Percentiles rank a stretch among this genome's conserved stretches.
phyloP scores from a whole-genome alignment of 352 stramenopile species.

The Phytophthora tentaculata region DNA sequence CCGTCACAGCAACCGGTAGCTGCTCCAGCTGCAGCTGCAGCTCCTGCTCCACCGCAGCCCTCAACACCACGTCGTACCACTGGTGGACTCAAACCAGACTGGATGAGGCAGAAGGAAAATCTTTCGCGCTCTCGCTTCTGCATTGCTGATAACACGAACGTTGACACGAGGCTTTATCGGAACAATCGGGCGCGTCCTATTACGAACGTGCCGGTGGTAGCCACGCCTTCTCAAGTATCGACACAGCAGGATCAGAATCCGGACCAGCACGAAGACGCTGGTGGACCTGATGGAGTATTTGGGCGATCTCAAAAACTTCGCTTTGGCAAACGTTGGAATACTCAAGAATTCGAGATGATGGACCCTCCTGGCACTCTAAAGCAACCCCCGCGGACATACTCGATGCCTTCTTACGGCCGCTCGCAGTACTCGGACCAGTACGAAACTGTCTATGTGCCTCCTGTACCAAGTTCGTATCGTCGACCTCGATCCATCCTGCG shows the following conservation, averaged over 20 bases:
- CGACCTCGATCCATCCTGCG: constrained; percentile 53
- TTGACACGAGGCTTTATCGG: constrained; percentile 57
- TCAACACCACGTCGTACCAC: constrained; percentile 27
- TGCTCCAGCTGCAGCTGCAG: constrained; percentile 5
- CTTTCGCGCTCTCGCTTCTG: constrained; percentile 70
- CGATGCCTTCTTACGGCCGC: constrained; percentile 28
- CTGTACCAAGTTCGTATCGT: constrained; percentile 29
- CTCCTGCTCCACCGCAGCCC: constrained; percentile 9
- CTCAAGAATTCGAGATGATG: constrained; percentile 52
- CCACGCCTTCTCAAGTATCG: constrained; percentile 14
- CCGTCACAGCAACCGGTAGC: constrained; percentile 13
- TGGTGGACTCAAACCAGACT: constrained; percentile 71
- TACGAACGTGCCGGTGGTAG: constrained; percentile 26
- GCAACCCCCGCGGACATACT: constrained; percentile 17
- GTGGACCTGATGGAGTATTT: constrained; percentile 60
- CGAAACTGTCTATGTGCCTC: constrained; percentile 17
- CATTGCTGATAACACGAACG: constrained; percentile 54
- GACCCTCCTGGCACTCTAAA: constrained; percentile 34
- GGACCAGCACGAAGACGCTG: constrained; percentile 48
- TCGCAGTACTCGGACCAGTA: constrained; percentile 33
- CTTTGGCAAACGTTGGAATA: constrained; percentile 67
- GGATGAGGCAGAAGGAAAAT: constrained; percentile 69
- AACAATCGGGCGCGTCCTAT: constrained; percentile 32
- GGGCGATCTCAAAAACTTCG: constrained; percentile 60
- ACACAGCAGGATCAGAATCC: constrained; percentile 15